Evolutionary conservation across 2,329 filamentous ascomycete genomes (phyloP).

Genomic region (Lasiodiplodia theobromae): DNA sequence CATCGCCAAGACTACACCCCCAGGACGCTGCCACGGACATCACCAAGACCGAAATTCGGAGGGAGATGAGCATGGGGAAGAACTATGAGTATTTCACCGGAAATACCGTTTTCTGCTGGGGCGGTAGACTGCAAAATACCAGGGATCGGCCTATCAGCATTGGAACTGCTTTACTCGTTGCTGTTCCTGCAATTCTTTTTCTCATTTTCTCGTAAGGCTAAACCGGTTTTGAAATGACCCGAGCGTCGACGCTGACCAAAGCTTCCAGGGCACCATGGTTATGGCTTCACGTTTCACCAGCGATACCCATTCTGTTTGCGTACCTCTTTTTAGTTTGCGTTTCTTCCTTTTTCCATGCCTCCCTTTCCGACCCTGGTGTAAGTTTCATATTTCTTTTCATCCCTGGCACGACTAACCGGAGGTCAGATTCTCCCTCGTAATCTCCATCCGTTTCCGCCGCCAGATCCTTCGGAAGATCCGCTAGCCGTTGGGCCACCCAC

Average conservation of each 20-base stretch:
- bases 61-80: constrained; percentile 59
- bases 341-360: constrained; percentile 93
- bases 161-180: constrained; percentile 79
- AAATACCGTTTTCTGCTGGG: constrained; percentile 88
- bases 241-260: constrained; percentile 34
- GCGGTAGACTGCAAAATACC: constrained; percentile 87
- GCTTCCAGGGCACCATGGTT: constrained; percentile 72
- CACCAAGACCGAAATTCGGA: constrained; percentile 37
- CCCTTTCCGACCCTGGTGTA: constrained; percentile 90
- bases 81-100: constrained; percentile 95
- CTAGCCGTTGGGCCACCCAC: constrained; percentile 81
- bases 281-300: constrained; percentile 86
- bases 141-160: constrained; percentile 88
- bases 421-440: constrained; percentile 89
- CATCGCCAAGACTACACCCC: constrained; percentile 71
- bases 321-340: constrained; percentile 92
- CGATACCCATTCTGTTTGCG: constrained; percentile 86
- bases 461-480: constrained; percentile 78
- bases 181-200: constrained; percentile 82
- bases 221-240: not conserved
- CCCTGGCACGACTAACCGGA: constrained; percentile 19
- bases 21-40: constrained; percentile 51
- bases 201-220: constrained; percentile 75
- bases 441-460: constrained; percentile 83
- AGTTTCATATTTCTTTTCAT: constrained; percentile 49